Evolutionary conservation across 805 yeast genomes (phyloP).

Genomic region (Monosporozyma servazzii): DNA sequence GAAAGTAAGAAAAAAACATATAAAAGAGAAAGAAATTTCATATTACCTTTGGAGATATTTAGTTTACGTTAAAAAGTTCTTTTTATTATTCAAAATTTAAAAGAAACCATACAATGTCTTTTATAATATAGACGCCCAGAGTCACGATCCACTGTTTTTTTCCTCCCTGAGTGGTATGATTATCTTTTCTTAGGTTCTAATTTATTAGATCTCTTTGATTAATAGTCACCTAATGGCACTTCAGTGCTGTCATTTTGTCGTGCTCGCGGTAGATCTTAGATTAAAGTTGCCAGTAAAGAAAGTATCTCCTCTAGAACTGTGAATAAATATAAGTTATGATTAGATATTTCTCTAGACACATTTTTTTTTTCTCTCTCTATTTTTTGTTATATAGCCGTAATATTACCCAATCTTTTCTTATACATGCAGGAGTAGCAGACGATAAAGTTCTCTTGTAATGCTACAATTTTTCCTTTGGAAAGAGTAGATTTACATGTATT

Average conservation of each 20-base stretch:
- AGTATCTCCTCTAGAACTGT: conserved; percentile 24
- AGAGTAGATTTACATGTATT: no score
- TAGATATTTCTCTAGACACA: conserved; percentile 18
- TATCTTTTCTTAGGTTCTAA: conserved; percentile 1
- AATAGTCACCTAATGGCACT: conserved; percentile 11
- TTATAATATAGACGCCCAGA: conserved; percentile 65
- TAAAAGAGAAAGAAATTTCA: not conserved
- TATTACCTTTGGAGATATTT: no score
- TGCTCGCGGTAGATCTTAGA: conserved; percentile 95
- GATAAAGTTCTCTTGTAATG: no score
- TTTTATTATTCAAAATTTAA: not conserved
- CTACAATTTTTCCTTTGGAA: no score
- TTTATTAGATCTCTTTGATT: not conserved
- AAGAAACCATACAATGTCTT: conserved; percentile 34
- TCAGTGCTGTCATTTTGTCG: conserved; percentile 36
- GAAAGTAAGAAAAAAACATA: not conserved
- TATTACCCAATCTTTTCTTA: no score
- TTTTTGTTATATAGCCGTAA: no score
- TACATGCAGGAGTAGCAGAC: no score
- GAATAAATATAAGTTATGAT: conserved; percentile 18
- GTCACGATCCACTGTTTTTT: conserved; percentile 34
- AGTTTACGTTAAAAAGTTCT: not conserved
- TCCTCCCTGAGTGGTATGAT: conserved; percentile 1
- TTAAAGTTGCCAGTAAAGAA: conserved; percentile 28
- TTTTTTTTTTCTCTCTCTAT: not conserved